phyloP scores from a whole-genome alignment of 495 filamentous ascomycete species.

The Annulohypoxylon nitens region DNA sequence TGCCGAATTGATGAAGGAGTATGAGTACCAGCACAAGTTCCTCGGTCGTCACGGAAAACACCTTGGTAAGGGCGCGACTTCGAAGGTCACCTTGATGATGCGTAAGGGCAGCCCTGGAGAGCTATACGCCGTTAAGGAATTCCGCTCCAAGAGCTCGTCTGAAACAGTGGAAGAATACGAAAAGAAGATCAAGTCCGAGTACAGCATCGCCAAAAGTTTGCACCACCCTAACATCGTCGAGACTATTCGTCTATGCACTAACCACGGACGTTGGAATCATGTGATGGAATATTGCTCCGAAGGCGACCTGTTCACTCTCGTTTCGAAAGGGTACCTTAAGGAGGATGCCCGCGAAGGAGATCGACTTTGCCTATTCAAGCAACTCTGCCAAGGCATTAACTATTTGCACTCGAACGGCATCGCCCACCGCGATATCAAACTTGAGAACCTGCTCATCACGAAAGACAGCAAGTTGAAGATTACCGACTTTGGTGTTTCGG shows the following conservation, averaged over 20 bases:
- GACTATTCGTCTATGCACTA: conserved; percentile 75
- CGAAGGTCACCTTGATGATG: conserved; percentile 77
- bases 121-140: conserved; percentile 82
- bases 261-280: conserved; percentile 78
- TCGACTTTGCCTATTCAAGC: conserved; percentile 83
- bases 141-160: conserved; percentile 70
- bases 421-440: conserved; percentile 85
- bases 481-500: conserved; percentile 83
- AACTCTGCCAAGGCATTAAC: conserved; percentile 76
- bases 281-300: conserved; percentile 87
- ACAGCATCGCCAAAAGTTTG: conserved; percentile 78
- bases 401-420: conserved; percentile 79
- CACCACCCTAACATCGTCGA: conserved; percentile 85
- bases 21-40: conserved; percentile 68
- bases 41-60: conserved; percentile 71
- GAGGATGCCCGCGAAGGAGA: conserved; percentile 73
- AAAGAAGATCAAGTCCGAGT: conserved; percentile 85
- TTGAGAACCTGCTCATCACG: conserved; percentile 80
- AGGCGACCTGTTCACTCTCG: conserved; percentile 78
- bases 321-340: conserved; percentile 72
- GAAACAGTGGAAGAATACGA: conserved; percentile 76
- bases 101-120: conserved; percentile 66
- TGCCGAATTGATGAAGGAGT: conserved; percentile 71
- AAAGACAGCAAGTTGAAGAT: conserved; percentile 80
- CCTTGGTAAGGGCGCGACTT: conserved; percentile 79